Evolutionary conservation across 1,139 yeast genomes (phyloP).

Genomic region (Geotrichum aggregatum): DNA sequence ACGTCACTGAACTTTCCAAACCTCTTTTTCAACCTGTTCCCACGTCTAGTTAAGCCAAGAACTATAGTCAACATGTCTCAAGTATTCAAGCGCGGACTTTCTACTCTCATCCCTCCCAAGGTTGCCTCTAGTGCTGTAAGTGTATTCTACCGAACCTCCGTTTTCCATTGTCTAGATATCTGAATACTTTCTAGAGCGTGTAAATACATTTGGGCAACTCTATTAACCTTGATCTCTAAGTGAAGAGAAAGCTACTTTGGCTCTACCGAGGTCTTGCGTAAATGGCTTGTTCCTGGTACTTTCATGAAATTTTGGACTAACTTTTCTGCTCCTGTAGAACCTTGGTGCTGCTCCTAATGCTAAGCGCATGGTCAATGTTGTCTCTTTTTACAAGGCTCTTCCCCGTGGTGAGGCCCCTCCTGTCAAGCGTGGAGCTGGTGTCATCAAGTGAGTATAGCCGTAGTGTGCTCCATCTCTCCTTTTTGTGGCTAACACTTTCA

Average conservation of each 20-base stretch:
- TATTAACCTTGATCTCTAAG: no score
- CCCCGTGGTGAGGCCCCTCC: constrained; percentile 87
- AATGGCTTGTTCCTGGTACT: background rate
- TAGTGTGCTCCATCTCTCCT: background rate
- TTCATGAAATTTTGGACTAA: background rate
- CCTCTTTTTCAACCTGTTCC: background rate
- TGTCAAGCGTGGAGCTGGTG: constrained; percentile 62
- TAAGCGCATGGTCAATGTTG: constrained; percentile 93
- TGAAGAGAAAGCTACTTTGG: no score
- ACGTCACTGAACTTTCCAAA: background rate
- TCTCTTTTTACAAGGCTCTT: constrained; percentile 88
- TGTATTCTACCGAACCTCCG: constrained; percentile 28
- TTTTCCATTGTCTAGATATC: background rate
- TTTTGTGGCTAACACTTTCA: background rate
- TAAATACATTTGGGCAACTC: no score
- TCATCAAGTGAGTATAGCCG: constrained; percentile 47
- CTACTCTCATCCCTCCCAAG: constrained; percentile 98
- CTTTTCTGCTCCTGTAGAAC: constrained; percentile 51
- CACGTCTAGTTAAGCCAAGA: background rate
- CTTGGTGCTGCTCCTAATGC: constrained; percentile 94
- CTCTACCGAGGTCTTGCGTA: no score
- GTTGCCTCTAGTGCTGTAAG: constrained; percentile 91
- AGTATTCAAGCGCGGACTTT: constrained; percentile 85
- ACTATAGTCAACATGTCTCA: constrained; percentile 54
- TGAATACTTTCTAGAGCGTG: no score